A percentile compares a stretch with the other conserved stretches of the same genome.
Evolutionary conservation across 2,329 filamentous ascomycete species (phyloP).

Genomic region (Dactylellina drechsleri): DNA sequence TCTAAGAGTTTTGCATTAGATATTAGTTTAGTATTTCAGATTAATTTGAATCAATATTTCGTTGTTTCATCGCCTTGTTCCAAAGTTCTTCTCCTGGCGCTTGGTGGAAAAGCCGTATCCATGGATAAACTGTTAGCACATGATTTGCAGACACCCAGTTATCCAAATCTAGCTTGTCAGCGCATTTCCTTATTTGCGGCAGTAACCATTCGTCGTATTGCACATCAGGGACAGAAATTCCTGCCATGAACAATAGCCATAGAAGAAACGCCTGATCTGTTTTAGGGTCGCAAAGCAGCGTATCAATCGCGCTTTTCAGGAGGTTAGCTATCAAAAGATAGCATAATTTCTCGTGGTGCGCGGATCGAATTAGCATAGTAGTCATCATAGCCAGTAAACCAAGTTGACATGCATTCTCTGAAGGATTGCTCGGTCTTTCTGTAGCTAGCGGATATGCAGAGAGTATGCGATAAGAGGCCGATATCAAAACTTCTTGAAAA

Average conservation of each 20-base stretch:
- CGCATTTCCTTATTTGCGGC: background rate
- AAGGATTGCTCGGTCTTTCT: background rate
- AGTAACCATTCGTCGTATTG: conserved; percentile 26
- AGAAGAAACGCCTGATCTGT: conserved; percentile 13
- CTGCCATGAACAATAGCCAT: conserved; percentile 31
- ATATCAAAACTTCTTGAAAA: conserved; percentile 44
- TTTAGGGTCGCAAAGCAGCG: background rate
- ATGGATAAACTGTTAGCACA: conserved; percentile 22
- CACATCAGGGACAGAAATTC: conserved; percentile 8
- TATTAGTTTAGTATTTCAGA: too few species aligned
- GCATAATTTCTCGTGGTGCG: background rate
- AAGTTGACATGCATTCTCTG: conserved; percentile 30
- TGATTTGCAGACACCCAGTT: conserved; percentile 16
- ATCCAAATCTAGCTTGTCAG: background rate
- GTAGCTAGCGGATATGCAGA: conserved; percentile 4
- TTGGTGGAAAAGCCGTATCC: conserved; percentile 42
- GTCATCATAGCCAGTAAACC: conserved; percentile 20
- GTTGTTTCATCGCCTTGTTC: background rate
- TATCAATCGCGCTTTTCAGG: background rate
- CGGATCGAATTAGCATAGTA: conserved; percentile 35
- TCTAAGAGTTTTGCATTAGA: background rate
- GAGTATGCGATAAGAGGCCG: conserved; percentile 30
- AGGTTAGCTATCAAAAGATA: conserved; percentile 21
- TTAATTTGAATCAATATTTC: background rate
- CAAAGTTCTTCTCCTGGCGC: conserved; percentile 19